phyloP scores from a whole-genome alignment of 805 yeast genomes.

The Starmerella khaoyaiensis region DNA sequence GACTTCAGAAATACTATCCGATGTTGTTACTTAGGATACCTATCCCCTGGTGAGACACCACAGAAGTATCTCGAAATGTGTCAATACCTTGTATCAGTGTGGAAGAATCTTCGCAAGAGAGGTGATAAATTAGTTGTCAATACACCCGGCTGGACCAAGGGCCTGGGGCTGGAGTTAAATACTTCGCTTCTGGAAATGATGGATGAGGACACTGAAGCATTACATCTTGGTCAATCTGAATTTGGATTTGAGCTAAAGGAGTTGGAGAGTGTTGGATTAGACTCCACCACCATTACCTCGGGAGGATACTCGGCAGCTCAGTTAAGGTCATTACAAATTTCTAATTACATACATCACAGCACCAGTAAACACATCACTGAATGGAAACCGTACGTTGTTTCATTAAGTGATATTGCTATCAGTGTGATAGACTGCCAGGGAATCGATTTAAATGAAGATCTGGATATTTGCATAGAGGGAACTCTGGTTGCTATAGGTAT shows the following conservation, averaged over 20 bases:
- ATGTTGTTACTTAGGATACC: constrained; percentile 44
- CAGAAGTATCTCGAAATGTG: constrained; percentile 37
- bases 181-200: constrained; percentile 31
- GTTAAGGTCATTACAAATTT: constrained; percentile 20
- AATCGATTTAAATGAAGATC: constrained; percentile 20
- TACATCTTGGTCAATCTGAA: constrained; percentile 40
- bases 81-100: constrained; percentile 31
- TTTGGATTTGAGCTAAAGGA: constrained; percentile 12
- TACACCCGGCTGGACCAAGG: constrained; percentile 87
- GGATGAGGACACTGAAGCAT: constrained; percentile 40
- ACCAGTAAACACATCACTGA: constrained; percentile 26
- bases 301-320: constrained; percentile 20
- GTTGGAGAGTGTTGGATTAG: constrained; percentile 5
- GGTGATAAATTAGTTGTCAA: constrained; percentile 41
- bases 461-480: constrained; percentile 25
- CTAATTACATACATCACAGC: constrained; percentile 24
- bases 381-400: constrained; percentile 25
- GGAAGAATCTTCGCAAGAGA: constrained; percentile 3
- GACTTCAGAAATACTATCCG: constrained; percentile 17
- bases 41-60: constrained; percentile 59
- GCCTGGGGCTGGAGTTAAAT: constrained; percentile 63
- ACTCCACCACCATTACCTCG: constrained; percentile 27
- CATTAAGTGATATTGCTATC: constrained; percentile 14
- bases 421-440: constrained; percentile 22
- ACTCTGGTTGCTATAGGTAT: constrained; percentile 25